Evolutionary conservation across 306 rosid species (phyloP), one percentile per base, ranked within the genome.

Genomic region (Medicago ruthenica): DNA sequence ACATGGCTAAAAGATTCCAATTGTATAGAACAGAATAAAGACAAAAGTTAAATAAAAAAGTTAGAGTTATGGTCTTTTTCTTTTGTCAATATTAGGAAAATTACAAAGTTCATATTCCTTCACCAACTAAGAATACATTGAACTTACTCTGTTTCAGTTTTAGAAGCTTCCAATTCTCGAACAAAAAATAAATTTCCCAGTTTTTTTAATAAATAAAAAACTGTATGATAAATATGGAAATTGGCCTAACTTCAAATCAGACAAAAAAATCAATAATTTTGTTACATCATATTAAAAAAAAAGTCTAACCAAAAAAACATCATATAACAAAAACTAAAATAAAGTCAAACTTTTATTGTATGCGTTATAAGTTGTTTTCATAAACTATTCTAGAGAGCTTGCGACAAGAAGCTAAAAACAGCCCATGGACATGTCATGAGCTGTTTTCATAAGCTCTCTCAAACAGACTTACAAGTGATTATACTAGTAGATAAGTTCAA

Each of bases 61-160:
- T 17, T 62, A 12, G 4, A 31, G 20, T 69, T 27, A 39, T 51
- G 50, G 34, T 44, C 27, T 24, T n/a, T 18, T 22, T 9, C 50
- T 64, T 75, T 66, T 76, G 62, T 82, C 79, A 81, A 62, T 42
- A 15, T 39, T 68, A 50, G 53, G 0, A 61, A 40, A 50, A 80
- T 27, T 20, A 27, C 6, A 10, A 11, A 53, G 44, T 11, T 44
- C 34, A 61, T 54, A 58, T 65, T 64, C 68, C 36, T 57, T 72
- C 15, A 45, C n/a, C 4, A 11, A 44, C 2, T 44, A 44, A 44
- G n/a, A 12, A 44, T 13, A 45, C n/a, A 45, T 13, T 45, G 51
- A 3, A 14, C n/a, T 69, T 48, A 21, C 21, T 48, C 59, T 67
- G 10, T 55, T 77, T 44, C 42, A 37, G 36, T 63, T 71, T 78